These are phyloP conservation scores for Phytophthora cactorum DNA, from an alignment of 352 stramenopile species.

Conservation along the genomic window DNA sequence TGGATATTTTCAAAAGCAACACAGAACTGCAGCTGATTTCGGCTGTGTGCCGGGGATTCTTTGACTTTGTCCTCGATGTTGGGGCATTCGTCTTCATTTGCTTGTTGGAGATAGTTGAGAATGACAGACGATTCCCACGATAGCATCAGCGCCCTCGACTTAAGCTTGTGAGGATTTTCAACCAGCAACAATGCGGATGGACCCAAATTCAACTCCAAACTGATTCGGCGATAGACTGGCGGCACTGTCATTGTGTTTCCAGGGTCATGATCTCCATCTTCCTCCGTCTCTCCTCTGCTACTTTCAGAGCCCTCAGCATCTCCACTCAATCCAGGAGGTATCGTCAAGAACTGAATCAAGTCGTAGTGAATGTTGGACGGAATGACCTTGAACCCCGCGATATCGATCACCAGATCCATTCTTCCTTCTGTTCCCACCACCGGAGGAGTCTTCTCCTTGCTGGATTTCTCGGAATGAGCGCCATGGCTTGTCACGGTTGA, in stretches of 20 bases:
- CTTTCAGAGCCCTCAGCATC: conserved; percentile 33
- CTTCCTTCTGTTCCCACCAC: conserved; percentile 40
- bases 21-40: conserved; percentile 70
- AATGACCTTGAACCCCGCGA: conserved; percentile 81
- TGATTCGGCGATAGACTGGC: conserved; percentile 52
- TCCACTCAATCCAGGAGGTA: conserved; percentile 23
- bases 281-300: conserved; percentile 20
- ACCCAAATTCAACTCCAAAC: conserved; percentile 66
- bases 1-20: conserved; percentile 73
- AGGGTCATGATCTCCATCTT: conserved; percentile 6
- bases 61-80: conserved; percentile 19
- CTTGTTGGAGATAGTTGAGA: conserved; percentile 65
- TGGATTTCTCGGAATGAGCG: conserved; percentile 20
- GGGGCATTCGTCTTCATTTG: conserved; percentile 43
- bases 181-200: conserved; percentile 75
- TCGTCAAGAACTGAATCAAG: conserved; percentile 73
- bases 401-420: conserved; percentile 74
- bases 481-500: conserved; percentile 32
- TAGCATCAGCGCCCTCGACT: conserved; percentile 81
- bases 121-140: conserved; percentile 77
- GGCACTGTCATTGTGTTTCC: conserved; percentile 14
- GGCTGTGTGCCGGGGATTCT: conserved; percentile 32
- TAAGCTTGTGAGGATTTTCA: conserved; percentile 69
- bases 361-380: conserved; percentile 87
- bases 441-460: conserved; percentile 18